A percentile compares a stretch with the other conserved stretches of the same genome.
phyloP scores from a whole-genome alignment of 148 eudicot genomes.

The Chenopodium formosanum region DNA sequence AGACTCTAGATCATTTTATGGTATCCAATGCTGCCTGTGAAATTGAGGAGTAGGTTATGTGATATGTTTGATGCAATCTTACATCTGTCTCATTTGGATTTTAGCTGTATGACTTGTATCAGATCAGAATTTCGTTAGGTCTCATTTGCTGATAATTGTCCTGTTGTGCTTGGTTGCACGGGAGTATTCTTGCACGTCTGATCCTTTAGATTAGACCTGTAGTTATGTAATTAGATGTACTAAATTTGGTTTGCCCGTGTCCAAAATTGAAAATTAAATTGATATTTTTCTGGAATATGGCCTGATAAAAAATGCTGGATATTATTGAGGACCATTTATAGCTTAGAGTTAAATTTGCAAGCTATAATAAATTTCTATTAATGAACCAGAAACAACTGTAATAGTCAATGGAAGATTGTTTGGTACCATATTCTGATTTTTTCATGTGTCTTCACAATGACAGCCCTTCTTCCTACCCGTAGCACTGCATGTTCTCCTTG shows the following conservation, averaged over 20 bases:
- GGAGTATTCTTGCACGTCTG: not conserved
- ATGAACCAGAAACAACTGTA: not conserved
- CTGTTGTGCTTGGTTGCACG: not conserved
- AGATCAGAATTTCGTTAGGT: not conserved
- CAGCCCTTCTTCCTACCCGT: constrained; percentile 98
- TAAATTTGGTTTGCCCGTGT: not conserved
- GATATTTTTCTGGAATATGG: not conserved
- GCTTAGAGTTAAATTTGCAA: not conserved
- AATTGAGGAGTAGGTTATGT: not conserved
- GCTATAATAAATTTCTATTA: not conserved
- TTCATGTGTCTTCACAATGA: constrained; percentile 4
- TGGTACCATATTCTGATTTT: not conserved
- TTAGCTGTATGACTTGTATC: not conserved
- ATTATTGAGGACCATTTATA: not conserved
- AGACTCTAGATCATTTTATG: not conserved
- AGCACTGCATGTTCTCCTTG: constrained; percentile 66
- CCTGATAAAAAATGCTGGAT: not conserved
- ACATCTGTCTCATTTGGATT: not conserved
- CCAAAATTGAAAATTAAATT: not conserved
- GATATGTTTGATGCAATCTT: not conserved
- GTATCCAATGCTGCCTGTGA: not conserved
- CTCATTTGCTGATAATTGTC: not conserved
- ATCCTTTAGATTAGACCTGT: not conserved
- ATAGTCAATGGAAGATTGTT: not conserved
- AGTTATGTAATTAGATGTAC: not conserved